phyloP scores from a whole-genome alignment of 208 protist species.

The Acanthamoeba triangularis region DNA sequence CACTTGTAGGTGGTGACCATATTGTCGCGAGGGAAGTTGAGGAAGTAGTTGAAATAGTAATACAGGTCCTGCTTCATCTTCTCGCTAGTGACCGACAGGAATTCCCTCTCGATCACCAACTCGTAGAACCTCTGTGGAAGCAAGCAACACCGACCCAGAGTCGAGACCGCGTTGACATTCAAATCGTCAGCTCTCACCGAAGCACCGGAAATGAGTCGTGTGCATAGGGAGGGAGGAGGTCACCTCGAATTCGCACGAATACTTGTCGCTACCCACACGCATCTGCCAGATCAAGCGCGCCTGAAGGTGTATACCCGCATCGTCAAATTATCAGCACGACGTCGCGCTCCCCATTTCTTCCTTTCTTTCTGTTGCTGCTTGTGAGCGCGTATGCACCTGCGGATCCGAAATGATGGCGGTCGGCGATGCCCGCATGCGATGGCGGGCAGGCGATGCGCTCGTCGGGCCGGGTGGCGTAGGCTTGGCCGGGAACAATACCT shows the following conservation, averaged over 20 bases:
- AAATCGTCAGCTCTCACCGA: no score
- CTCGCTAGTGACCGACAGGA: background rate
- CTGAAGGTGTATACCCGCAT: background rate
- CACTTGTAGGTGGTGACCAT: conserved; percentile 75
- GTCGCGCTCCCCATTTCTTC: no score
- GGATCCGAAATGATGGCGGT: conserved; percentile 29
- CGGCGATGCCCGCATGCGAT: conserved; percentile 10
- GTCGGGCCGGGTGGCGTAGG: background rate
- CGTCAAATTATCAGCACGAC: background rate
- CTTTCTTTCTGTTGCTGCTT: no score
- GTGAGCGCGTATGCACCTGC: background rate
- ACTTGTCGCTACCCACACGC: conserved; percentile 49
- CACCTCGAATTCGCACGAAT: conserved; percentile 34
- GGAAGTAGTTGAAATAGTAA: conserved; percentile 66
- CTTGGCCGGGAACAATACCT: conserved; percentile 22
- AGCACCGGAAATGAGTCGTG: no score
- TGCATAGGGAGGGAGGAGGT: background rate
- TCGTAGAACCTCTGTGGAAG: background rate
- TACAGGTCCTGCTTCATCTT: conserved; percentile 45
- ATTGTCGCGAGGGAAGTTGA: conserved; percentile 63
- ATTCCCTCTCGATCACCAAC: conserved; percentile 22
- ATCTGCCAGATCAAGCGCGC: conserved; percentile 35
- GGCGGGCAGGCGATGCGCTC: background rate
- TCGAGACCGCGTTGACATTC: no score
- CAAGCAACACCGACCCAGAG: no score